These are phyloP conservation scores for Fusarium temperatum DNA, from an alignment of 2,329 filamentous ascomycete species.

Conservation along the genomic window DNA sequence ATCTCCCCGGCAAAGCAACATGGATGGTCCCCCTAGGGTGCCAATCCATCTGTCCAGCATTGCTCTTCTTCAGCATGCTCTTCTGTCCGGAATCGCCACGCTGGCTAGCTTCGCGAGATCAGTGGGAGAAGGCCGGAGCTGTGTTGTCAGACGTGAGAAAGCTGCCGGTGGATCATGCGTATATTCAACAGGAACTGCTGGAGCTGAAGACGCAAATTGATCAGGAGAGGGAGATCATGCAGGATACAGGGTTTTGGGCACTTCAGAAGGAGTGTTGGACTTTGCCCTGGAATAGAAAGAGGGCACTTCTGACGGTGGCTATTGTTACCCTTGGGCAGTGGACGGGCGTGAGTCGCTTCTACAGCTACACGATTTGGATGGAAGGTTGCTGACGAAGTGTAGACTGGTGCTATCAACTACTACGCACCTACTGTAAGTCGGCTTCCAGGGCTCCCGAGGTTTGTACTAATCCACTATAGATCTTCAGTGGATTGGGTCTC, in stretches of 20 bases:
- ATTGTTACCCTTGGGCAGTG: conserved; percentile 41
- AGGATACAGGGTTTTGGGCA: conserved; percentile 32
- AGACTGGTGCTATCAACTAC: conserved; percentile 58
- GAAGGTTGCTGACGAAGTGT: background rate
- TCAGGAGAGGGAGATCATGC: conserved; percentile 32
- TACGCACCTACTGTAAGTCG: conserved; percentile 60
- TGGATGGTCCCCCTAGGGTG: conserved; percentile 61
- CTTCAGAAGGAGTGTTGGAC: conserved; percentile 37
- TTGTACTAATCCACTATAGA: conserved; percentile 38
- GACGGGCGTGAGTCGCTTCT: conserved; percentile 36
- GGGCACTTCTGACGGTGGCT: conserved; percentile 36
- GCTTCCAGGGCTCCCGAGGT: rapidly evolving
- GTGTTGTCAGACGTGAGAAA: conserved; percentile 31
- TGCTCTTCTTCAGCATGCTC: conserved; percentile 62
- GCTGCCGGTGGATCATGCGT: conserved; percentile 29
- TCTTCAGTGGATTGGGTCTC: conserved; percentile 69
- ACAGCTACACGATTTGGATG: rapidly evolving
- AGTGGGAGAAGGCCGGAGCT: conserved; percentile 57
- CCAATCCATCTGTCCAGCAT: conserved; percentile 63
- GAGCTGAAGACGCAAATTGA: conserved; percentile 29
- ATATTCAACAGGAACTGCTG: conserved; percentile 36
- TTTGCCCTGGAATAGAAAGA: conserved; percentile 32
- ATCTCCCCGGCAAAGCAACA: conserved; percentile 42
- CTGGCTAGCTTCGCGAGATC: conserved; percentile 64
- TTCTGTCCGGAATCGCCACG: conserved; percentile 67